Evolutionary conservation across 2,329 filamentous ascomycete species (phyloP).

Genomic region (Colletotrichum cuscutae): DNA sequence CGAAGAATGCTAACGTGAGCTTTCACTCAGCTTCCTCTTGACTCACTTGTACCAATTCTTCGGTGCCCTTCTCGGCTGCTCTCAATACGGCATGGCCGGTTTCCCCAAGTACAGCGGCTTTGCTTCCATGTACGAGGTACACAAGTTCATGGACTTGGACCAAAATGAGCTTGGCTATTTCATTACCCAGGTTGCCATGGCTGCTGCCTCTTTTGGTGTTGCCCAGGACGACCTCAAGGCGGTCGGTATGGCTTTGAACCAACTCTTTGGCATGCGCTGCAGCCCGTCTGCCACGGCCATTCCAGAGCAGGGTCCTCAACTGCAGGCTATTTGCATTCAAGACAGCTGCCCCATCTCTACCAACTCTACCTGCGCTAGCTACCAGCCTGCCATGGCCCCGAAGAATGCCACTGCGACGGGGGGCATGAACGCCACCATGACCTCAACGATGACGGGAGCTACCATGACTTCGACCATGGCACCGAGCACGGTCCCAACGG

Average conservation of each 20-base stretch:
- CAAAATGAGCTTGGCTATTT: constrained; percentile 66
- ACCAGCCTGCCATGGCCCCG: constrained; percentile 45
- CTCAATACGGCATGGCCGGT: constrained; percentile 57
- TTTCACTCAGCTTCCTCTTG: constrained; percentile 58
- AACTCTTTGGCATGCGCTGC: constrained; percentile 64
- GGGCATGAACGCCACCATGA: constrained; percentile 19
- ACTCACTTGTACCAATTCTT: constrained; percentile 73
- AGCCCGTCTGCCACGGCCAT: constrained; percentile 56
- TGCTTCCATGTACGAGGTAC: constrained; percentile 61
- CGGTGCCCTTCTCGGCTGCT: constrained; percentile 66
- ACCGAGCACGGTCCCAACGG: constrained; percentile 16
- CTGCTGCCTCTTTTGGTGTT: constrained; percentile 69
- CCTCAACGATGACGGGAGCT: not conserved
- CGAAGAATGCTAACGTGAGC: not conserved
- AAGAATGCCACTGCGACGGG: constrained; percentile 21
- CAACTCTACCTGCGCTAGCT: constrained; percentile 57
- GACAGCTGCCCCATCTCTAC: constrained; percentile 58
- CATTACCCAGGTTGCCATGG: constrained; percentile 66
- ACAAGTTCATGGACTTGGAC: constrained; percentile 70
- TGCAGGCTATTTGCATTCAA: constrained; percentile 67
- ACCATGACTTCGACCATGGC: not conserved
- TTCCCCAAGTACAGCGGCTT: constrained; percentile 60
- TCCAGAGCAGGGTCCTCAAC: constrained; percentile 53
- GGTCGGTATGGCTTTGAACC: constrained; percentile 60
- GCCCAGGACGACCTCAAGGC: constrained; percentile 59